Percentiles rank a stretch among this genome's conserved stretches.
phyloP scores from a whole-genome alignment of 2,329 filamentous ascomycete genomes.

The Colletotrichum paranaense region DNA sequence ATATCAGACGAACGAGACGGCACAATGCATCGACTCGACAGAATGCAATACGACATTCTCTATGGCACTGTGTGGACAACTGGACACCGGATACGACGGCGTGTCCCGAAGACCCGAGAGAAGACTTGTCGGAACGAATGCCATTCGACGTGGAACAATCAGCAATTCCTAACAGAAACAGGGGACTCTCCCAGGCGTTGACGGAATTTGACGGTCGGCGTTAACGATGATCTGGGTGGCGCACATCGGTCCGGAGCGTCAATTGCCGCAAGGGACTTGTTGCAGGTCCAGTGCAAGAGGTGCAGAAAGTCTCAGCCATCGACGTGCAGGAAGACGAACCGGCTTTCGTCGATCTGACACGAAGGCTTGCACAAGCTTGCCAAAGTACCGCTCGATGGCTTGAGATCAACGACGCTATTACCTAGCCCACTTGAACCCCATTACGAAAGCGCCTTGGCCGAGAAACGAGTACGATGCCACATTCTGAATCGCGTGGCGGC shows the following conservation, averaged over 20 bases:
- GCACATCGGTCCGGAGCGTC: background rate
- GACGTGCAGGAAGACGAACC: background rate
- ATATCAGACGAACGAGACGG: background rate
- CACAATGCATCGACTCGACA: background rate
- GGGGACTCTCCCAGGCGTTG: background rate
- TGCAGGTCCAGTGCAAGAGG: background rate
- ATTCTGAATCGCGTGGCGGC: constrained; percentile 7
- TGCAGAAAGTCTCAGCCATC: background rate
- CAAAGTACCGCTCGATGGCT: background rate
- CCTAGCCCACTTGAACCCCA: background rate
- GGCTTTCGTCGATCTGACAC: background rate
- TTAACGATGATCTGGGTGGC: background rate
- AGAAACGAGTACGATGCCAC: background rate
- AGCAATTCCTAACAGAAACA: background rate
- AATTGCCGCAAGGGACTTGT: background rate
- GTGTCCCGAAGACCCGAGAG: background rate
- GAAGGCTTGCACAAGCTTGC: background rate
- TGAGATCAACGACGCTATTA: background rate
- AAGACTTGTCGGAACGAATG: background rate
- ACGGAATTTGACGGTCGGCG: background rate
- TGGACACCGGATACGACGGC: background rate
- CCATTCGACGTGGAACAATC: background rate
- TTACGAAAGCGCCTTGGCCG: constrained; percentile 1
- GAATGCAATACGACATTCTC: background rate
- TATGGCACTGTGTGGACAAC: background rate